Evolutionary conservation across 1,139 yeast species (phyloP).

Genomic region (Taphrina wiesneri): DNA sequence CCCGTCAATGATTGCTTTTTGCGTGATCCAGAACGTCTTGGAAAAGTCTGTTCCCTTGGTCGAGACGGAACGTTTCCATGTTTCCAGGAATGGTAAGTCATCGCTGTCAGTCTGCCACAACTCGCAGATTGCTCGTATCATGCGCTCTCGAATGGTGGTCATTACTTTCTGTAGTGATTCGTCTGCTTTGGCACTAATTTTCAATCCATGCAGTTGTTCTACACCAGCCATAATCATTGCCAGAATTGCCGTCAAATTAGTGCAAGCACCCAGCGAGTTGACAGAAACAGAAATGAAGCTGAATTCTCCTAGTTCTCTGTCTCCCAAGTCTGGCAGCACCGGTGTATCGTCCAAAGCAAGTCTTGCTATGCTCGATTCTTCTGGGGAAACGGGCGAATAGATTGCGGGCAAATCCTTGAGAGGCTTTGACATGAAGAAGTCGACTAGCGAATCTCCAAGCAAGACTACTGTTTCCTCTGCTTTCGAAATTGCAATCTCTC

Average conservation of each 20-base stretch:
- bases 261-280: conserved; percentile 59
- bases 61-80: background rate
- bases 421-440: conserved; percentile 20
- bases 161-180: conserved; percentile 48
- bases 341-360: background rate
- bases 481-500: background rate
- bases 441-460: conserved; percentile 13
- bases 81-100: conserved; percentile 13
- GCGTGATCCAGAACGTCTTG: conserved; percentile 41
- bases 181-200: conserved; percentile 48
- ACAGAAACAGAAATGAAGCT: conserved; percentile 62
- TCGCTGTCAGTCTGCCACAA: conserved; percentile 49
- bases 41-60: conserved; percentile 42
- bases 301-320: conserved; percentile 3
- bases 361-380: background rate
- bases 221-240: conserved; percentile 49
- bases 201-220: conserved; percentile 51
- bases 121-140: conserved; percentile 53
- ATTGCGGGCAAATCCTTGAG: conserved; percentile 13
- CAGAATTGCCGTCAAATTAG: conserved; percentile 52
- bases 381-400: conserved; percentile 9
- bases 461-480: conserved; percentile 12
- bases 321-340: conserved; percentile 13
- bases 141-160: conserved; percentile 49
- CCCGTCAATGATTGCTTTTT: conserved; percentile 44